Conservation (phyloP, 805 yeast species). For the Wickerhamiella hasegawae region DNA sequence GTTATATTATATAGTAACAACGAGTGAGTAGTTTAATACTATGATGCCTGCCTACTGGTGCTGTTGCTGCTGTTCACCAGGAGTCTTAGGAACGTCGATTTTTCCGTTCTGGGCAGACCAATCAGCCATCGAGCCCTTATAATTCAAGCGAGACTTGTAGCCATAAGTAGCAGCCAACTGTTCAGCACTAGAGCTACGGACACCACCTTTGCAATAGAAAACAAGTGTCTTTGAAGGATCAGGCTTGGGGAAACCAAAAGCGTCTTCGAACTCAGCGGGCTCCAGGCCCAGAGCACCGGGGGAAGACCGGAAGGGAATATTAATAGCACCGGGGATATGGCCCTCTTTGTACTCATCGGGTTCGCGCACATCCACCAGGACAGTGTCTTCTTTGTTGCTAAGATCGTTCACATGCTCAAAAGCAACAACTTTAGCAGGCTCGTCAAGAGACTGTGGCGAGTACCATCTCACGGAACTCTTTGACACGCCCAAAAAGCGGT, state of each 20-base stretch:
- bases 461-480: no score
- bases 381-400: conserved; percentile 26
- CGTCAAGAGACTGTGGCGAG: conserved; percentile 17
- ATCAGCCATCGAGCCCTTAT: conserved; percentile 74
- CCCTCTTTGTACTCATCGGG: conserved; percentile 66
- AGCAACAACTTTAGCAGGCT: conserved; percentile 34
- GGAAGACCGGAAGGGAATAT: conserved; percentile 75
- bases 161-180: conserved; percentile 86
- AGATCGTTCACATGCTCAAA: conserved; percentile 40
- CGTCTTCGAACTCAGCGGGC: conserved; percentile 62
- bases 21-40: no score
- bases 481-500: no score
- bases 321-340: conserved; percentile 68
- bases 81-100: no score
- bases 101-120: conserved; percentile 56
- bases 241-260: conserved; percentile 76
- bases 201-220: conserved; percentile 87
- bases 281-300: conserved; percentile 83
- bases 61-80: no score
- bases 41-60: no score
- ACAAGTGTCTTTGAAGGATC: conserved; percentile 50
- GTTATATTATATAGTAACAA: no score
- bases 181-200: conserved; percentile 80
- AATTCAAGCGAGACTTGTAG: conserved; percentile 68
- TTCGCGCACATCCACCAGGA: conserved; percentile 83